These are phyloP conservation scores for Aegle marmelos DNA, from an alignment of 345 rosid genomes.

Conservation along the genomic window DNA sequence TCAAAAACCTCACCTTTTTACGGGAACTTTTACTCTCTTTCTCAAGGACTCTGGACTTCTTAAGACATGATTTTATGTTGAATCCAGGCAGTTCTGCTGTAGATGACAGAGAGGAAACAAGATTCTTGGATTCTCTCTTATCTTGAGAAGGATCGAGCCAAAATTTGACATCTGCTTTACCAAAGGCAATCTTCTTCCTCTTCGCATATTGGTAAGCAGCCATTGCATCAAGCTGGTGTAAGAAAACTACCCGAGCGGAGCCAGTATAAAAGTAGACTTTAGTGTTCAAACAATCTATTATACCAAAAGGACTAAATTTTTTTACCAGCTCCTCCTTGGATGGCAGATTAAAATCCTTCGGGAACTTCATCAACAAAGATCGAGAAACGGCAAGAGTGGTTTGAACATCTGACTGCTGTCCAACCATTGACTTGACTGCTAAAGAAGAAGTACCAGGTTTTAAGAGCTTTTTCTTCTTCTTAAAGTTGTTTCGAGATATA, in stretches of 20 bases:
- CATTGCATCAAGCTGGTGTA: slow-evolving; percentile 22
- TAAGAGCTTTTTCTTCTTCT: background rate
- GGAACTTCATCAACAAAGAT: slow-evolving; percentile 29
- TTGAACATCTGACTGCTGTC: slow-evolving; percentile 1
- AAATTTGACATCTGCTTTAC: slow-evolving; percentile 19
- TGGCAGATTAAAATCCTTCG: slow-evolving; percentile 22
- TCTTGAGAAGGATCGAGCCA: slow-evolving; percentile 23
- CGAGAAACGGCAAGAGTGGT: background rate
- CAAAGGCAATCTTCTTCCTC: slow-evolving; percentile 24
- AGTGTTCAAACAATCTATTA: slow-evolving; percentile 19
- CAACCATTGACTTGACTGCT: slow-evolving; percentile 4
- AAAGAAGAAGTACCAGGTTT: background rate
- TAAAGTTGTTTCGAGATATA: background rate
- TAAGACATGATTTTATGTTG: slow-evolving; percentile 22
- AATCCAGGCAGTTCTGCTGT: background rate
- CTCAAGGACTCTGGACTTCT: slow-evolving; percentile 2
- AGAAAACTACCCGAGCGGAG: slow-evolving; percentile 30
- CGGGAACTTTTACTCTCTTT: slow-evolving; percentile 7
- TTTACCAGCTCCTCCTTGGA: slow-evolving; percentile 25
- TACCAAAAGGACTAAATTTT: slow-evolving; percentile 28
- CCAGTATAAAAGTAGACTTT: slow-evolving; percentile 15
- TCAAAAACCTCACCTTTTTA: slow-evolving; percentile 20
- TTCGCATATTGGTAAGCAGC: slow-evolving; percentile 32
- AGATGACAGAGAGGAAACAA: background rate
- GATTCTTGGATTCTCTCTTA: slow-evolving; percentile 10